A percentile compares a stretch with the other conserved stretches of the same genome.
These are phyloP conservation scores for Aspergillus wentii DNA, from an alignment of 495 filamentous ascomycete genomes.

Conservation along the genomic window DNA sequence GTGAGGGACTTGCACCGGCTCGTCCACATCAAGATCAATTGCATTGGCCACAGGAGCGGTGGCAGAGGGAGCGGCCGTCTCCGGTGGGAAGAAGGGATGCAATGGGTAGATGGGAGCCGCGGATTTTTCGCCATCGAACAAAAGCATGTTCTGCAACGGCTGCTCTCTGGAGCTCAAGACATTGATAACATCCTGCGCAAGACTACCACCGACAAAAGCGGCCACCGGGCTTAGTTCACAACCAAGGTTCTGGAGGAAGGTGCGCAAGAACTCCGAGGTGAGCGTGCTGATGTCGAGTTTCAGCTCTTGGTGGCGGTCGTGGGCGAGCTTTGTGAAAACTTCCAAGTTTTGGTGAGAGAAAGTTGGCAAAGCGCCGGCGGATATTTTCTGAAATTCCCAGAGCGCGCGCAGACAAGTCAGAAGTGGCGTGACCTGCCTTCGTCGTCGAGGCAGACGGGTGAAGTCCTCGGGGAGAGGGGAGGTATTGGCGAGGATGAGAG, in stretches of 20 bases:
- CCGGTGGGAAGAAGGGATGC: slow-evolving; percentile 60
- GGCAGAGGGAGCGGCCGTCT: slow-evolving; percentile 19
- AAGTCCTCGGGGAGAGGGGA: slow-evolving; percentile 69
- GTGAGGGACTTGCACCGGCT: no score
- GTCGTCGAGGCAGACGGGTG: slow-evolving; percentile 56
- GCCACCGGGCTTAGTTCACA: slow-evolving; percentile 82
- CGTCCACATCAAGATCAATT: no score
- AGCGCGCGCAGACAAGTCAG: slow-evolving; percentile 77
- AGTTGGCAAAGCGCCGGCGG: slow-evolving; percentile 50
- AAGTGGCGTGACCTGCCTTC: slow-evolving; percentile 71
- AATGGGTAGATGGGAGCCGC: slow-evolving; percentile 75
- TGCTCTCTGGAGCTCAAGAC: slow-evolving; percentile 86
- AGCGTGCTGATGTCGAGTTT: slow-evolving; percentile 73
- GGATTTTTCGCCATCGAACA: slow-evolving; percentile 83
- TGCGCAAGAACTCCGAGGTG: slow-evolving; percentile 70
- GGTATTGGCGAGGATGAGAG: slow-evolving; percentile 71
- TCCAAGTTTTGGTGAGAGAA: slow-evolving; percentile 55
- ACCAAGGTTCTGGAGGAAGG: slow-evolving; percentile 75
- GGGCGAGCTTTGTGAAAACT: slow-evolving; percentile 71
- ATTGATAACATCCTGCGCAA: slow-evolving; percentile 97
- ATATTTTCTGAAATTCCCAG: slow-evolving; percentile 67
- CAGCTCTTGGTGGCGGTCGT: slow-evolving; percentile 67
- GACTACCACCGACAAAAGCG: slow-evolving; percentile 81
- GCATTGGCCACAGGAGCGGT: slow-evolving; percentile 29
- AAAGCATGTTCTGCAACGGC: slow-evolving; percentile 87